These are phyloP conservation scores for Colletotrichum liriopes DNA, from an alignment of 2,329 filamentous ascomycete species.

Conservation along the genomic window DNA sequence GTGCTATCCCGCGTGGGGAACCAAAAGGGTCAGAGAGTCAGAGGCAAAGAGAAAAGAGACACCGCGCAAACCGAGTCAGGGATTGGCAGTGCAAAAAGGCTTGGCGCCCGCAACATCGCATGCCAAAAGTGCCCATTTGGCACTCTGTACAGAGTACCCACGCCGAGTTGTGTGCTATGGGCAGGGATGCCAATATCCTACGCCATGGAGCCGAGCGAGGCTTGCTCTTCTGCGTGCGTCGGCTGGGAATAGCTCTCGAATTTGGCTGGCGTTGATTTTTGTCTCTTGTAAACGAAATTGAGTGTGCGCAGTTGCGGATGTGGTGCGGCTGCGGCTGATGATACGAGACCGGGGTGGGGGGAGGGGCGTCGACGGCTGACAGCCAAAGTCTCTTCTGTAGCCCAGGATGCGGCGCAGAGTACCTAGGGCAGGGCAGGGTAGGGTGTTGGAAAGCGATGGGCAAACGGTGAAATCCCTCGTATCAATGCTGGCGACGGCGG, in stretches of 20 bases:
- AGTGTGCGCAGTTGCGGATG: constrained; percentile 26
- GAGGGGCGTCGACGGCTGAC: constrained; percentile 12
- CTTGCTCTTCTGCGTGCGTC: constrained; percentile 6
- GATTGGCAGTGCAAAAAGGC: constrained; percentile 48
- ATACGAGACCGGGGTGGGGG: constrained; percentile 25
- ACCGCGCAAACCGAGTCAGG: background rate
- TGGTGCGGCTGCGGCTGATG: constrained; percentile 34
- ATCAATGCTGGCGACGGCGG: background rate
- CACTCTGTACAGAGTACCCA: background rate
- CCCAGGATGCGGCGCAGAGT: constrained; percentile 7
- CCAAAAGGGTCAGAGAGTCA: background rate
- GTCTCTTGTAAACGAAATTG: constrained; percentile 16
- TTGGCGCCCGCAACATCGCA: constrained; percentile 43
- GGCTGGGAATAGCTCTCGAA: constrained; percentile 1
- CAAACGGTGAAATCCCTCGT: constrained; percentile 9
- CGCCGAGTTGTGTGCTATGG: constrained; percentile 14
- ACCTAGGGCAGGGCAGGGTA: constrained; percentile 18
- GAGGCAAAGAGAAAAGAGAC: constrained; percentile 31
- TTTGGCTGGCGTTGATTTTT: constrained; percentile 12
- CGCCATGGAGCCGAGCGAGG: background rate
- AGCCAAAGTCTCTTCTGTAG: background rate
- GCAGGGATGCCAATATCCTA: constrained; percentile 3
- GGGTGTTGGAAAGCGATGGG: constrained; percentile 10
- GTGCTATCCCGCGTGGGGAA: constrained; percentile 31
- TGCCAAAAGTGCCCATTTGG: constrained; percentile 32